Evolutionary conservation across 257 asterid genomes (phyloP).

Genomic region (Penstemon davidsonii): DNA sequence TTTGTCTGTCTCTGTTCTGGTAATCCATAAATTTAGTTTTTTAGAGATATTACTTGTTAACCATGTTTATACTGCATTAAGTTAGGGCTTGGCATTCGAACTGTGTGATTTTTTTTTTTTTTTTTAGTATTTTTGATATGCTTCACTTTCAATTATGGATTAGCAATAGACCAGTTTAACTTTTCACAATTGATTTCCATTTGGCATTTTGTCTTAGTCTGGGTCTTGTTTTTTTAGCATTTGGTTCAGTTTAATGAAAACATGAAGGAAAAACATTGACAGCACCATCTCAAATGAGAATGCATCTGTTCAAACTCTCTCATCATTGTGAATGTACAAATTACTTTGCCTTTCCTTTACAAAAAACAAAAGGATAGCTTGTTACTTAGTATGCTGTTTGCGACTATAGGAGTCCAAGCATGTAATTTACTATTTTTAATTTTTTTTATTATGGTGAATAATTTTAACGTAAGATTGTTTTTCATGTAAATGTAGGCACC

Average conservation of each 20-base stretch:
- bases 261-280: not conserved
- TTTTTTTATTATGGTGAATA: not conserved
- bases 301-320: not conserved
- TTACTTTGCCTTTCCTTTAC: not conserved
- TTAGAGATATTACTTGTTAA: not conserved
- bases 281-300: not conserved
- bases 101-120: not conserved
- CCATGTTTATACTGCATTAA: not conserved
- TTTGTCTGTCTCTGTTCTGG: conserved; percentile 25
- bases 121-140: not conserved
- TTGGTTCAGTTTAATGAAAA: not conserved
- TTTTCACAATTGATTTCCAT: not conserved
- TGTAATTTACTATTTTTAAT: not conserved
- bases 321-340: not conserved
- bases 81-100: conserved; percentile 17
- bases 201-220: not conserved
- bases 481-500: conserved; percentile 10
- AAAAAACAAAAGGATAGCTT: not conserved
- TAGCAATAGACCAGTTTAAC: not conserved
- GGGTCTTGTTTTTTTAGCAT: conserved; percentile 14
- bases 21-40: conserved; percentile 23
- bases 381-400: not conserved
- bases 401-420: not conserved
- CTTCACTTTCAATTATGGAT: not conserved
- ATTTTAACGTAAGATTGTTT: not conserved